A percentile compares a stretch with the other conserved stretches of the same genome.
phyloP scores from a whole-genome alignment of 257 asterid genomes.

The Fraxinus excelsior region DNA sequence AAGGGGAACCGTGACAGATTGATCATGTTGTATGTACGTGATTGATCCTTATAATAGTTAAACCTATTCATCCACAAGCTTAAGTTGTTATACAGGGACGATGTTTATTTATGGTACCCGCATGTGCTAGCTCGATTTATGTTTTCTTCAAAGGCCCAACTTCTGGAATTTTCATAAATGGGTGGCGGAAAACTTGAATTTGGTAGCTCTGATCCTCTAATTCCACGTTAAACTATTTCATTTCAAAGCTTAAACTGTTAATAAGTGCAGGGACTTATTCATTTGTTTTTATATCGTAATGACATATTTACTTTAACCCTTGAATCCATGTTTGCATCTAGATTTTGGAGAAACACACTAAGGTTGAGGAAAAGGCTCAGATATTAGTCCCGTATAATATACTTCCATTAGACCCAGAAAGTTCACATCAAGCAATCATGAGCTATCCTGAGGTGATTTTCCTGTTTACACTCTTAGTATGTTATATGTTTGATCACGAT shows the following conservation, averaged over 20 bases:
- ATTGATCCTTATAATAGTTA: not conserved
- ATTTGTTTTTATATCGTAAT: not conserved
- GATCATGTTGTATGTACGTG: not conserved
- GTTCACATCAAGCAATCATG: slow-evolving; percentile 92
- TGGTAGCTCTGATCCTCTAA: not conserved
- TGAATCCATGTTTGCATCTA: slow-evolving; percentile 35
- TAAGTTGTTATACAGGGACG: not conserved
- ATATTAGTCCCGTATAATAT: slow-evolving; percentile 89
- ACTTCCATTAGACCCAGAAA: slow-evolving; percentile 94
- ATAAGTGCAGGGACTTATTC: not conserved
- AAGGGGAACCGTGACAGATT: too few relatives aligned
- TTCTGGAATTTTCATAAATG: not conserved
- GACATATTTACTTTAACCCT: not conserved
- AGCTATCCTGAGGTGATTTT: slow-evolving; percentile 80
- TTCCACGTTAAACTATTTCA: not conserved
- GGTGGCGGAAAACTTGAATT: not conserved
- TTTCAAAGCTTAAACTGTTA: not conserved
- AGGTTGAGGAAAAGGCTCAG: slow-evolving; percentile 81
- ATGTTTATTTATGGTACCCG: not conserved
- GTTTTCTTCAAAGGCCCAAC: not conserved
- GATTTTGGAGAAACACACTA: slow-evolving; percentile 82
- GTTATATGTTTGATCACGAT: slow-evolving; percentile 5
- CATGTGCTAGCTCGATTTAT: not conserved
- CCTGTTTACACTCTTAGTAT: slow-evolving; percentile 8
- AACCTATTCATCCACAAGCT: not conserved